Evolutionary conservation across 2,329 filamentous ascomycete species (phyloP), one percentile per base, ranked within the genome.

Genomic region (Lomentospora prolificans): DNA sequence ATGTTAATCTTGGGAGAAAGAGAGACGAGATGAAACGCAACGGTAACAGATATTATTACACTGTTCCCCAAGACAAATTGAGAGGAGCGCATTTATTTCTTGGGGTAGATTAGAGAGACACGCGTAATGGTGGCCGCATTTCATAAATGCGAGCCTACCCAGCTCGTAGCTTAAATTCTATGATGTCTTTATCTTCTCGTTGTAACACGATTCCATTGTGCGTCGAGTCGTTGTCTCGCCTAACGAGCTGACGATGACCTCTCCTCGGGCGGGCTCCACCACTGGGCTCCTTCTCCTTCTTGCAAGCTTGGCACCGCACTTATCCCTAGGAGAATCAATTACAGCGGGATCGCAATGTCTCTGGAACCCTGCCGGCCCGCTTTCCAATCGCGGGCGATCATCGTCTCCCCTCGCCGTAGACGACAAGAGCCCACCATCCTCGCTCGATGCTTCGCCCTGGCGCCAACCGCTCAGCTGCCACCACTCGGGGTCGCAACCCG

Each of bases 361-460:
- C 30, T 52, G 50, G 50, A 33, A 36, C 17, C 27, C 50, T 9
- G 28, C 31, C n/a, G 50, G 30, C 31, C 2, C 50, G 4, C 50
- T 52, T 2, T 17, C n/a, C 30, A 24, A 33, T n/a, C 27, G 50
- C 12, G 28, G 24, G 19, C 25, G 31, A 33, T 19, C 27, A 31
- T 33, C 50, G n/a, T 54, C 33, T 19, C 33, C 52, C 6, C 33
- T 39, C 2, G 33, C 52, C 24, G 52, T 54, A 39, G 52, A 54
- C 27, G 52, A 54, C 24, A 28, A n/a, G 27, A 54, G 52, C 17
- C 7, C 52, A 1, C 22, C 52, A 9, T 17, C 19, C 2, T 31
- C 52, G 12, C 52, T 54, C 7, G 52, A 17, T 3, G 33, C 52
- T 17, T 54, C 52, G 19, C 39, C 52, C 4, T 54, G 52, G 52